Evolutionary conservation across 768 basidiomycete genomes (phyloP).

Genomic region (Terana coerulea): DNA sequence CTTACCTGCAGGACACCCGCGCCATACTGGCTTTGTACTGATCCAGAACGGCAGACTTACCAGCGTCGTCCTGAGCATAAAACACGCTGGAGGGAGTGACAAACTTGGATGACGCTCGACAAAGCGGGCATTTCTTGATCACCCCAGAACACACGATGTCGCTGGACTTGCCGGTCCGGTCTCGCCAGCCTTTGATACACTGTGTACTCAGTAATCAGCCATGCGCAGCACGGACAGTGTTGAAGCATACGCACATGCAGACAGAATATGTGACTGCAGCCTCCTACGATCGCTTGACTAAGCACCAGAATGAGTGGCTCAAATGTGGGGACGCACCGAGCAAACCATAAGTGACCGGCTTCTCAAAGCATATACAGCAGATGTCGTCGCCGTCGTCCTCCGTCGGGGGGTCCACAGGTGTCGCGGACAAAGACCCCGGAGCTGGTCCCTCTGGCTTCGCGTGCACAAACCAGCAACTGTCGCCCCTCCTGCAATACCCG

Average conservation of each 20-base stretch:
- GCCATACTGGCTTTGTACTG: conserved; percentile 74
- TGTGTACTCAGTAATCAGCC: conserved; percentile 24
- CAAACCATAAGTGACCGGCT: conserved; percentile 63
- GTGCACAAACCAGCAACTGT: conserved; percentile 76
- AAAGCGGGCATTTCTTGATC: conserved; percentile 78
- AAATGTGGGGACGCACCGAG: conserved; percentile 41
- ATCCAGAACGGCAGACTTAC: conserved; percentile 47
- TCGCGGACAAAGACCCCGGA: not conserved
- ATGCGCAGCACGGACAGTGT: not conserved
- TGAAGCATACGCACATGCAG: conserved; percentile 43
- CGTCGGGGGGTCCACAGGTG: not conserved
- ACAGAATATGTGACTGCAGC: conserved; percentile 80
- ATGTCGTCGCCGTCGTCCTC: conserved; percentile 43
- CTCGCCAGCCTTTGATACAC: conserved; percentile 82
- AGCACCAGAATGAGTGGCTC: not conserved
- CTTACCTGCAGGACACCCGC: conserved; percentile 63
- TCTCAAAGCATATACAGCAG: conserved; percentile 77
- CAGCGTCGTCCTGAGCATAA: conserved; percentile 48
- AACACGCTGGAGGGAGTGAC: conserved; percentile 73
- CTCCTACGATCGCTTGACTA: conserved; percentile 35
- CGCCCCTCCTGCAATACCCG: conserved; percentile 69
- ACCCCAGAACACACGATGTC: conserved; percentile 53
- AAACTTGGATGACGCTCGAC: conserved; percentile 61
- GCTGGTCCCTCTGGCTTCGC: conserved; percentile 27
- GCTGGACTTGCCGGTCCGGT: conserved; percentile 45